Percentiles rank a stretch among this genome's conserved stretches.
Conservation (phyloP, 2,329 filamentous ascomycete species). For the Ascochyta koolunga region DNA sequence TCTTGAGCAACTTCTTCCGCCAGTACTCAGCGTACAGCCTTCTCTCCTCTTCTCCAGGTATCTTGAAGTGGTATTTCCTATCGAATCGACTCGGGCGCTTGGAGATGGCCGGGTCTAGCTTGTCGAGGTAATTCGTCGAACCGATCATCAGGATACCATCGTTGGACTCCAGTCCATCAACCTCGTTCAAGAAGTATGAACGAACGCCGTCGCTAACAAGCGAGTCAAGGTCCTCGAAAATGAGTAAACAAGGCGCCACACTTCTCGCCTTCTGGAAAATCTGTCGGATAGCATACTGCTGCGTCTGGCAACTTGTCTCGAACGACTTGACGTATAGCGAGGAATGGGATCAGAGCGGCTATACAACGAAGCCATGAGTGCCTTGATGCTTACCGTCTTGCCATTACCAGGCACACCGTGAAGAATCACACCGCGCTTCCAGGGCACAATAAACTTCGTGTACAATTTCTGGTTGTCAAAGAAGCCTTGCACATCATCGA, state of each 20-base stretch:
- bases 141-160: slow-evolving; percentile 72
- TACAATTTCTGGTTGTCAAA: slow-evolving; percentile 48
- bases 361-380: slow-evolving; percentile 67
- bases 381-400: slow-evolving; percentile 73
- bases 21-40: slow-evolving; percentile 50
- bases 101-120: slow-evolving; percentile 65
- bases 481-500: slow-evolving; percentile 68
- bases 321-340: slow-evolving; percentile 60
- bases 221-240: slow-evolving; percentile 73
- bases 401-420: slow-evolving; percentile 67
- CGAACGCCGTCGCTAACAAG: slow-evolving; percentile 64
- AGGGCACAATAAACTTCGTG: slow-evolving; percentile 52
- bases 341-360: slow-evolving; percentile 56
- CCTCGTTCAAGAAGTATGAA: slow-evolving; percentile 74
- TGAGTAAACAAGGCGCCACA: slow-evolving; percentile 69
- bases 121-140: slow-evolving; percentile 67
- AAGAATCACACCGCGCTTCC: slow-evolving; percentile 56
- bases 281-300: slow-evolving; percentile 53
- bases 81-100: slow-evolving; percentile 54
- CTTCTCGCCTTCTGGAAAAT: slow-evolving; percentile 60
- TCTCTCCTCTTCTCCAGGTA: slow-evolving; percentile 44
- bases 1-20: slow-evolving; percentile 45
- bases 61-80: slow-evolving; percentile 52
- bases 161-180: slow-evolving; percentile 71
- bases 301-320: slow-evolving; percentile 55